Evolutionary conservation across 1,284 basidiomycete species (phyloP).

Genomic region (Ustilago cynodontis): DNA sequence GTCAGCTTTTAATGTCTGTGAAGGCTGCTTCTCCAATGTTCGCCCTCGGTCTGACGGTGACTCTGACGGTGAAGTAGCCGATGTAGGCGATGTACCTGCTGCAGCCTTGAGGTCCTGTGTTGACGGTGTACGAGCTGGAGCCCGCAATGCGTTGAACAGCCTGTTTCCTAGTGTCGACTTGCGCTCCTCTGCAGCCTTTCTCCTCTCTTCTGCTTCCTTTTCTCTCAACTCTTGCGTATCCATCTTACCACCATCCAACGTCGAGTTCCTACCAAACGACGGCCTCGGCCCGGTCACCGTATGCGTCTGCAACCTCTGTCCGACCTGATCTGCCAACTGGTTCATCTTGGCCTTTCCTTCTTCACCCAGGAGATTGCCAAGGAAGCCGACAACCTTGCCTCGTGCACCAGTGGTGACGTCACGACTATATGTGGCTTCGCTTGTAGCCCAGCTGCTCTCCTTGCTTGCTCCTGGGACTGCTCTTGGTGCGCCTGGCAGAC

Average conservation of each 20-base stretch:
- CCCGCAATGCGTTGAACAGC: constrained; percentile 48
- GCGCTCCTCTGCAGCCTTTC: constrained; percentile 33
- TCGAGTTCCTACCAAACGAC: constrained; percentile 58
- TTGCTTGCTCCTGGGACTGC: constrained; percentile 55
- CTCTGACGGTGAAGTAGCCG: constrained; percentile 5
- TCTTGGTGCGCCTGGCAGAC: constrained; percentile 47
- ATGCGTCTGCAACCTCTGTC: constrained; percentile 63
- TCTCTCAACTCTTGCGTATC: constrained; percentile 55
- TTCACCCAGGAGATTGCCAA: constrained; percentile 67
- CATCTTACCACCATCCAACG: constrained; percentile 52
- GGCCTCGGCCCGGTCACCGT: constrained; percentile 66
- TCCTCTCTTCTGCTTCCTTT: constrained; percentile 48
- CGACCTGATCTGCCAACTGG: constrained; percentile 66
- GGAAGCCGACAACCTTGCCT: constrained; percentile 66
- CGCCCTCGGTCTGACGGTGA: constrained; percentile 29
- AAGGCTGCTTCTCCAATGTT: constrained; percentile 27
- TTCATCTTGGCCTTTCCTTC: constrained; percentile 68
- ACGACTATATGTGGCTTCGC: constrained; percentile 63
- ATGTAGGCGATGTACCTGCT: constrained; percentile 1
- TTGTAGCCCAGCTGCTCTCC: constrained; percentile 49
- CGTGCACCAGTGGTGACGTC: constrained; percentile 65
- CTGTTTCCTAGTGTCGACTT: constrained; percentile 52
- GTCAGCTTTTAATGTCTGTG: constrained; percentile 18
- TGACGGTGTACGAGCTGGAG: constrained; percentile 31
- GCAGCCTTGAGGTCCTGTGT: constrained; percentile 31